Percentiles rank a stretch among this genome's conserved stretches.
phyloP scores from a whole-genome alignment of 2,329 filamentous ascomycete species.

The Escovopsis sp. region DNA sequence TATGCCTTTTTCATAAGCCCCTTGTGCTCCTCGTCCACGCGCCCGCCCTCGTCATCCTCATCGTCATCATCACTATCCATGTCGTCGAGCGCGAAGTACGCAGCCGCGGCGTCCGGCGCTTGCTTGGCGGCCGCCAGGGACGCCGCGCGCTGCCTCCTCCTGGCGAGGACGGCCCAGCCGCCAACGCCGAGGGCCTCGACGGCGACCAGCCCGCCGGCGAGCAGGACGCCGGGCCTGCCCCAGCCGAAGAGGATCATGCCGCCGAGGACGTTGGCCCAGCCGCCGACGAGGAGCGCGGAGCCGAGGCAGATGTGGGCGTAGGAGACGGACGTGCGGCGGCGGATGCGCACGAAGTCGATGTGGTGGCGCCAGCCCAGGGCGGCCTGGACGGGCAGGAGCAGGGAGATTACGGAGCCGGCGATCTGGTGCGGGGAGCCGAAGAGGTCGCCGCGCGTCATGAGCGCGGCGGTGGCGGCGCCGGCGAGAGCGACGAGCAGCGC shows the following conservation, averaged over 20 bases:
- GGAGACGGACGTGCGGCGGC: constrained; percentile 9
- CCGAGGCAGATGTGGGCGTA: constrained; percentile 8
- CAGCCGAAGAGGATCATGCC: constrained; percentile 3
- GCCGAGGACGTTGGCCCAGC: constrained; percentile 5
- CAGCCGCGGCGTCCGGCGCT: constrained; percentile 3
- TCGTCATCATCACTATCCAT: constrained; percentile 6
- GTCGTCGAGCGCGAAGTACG: constrained; percentile 6
- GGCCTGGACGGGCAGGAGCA: constrained; percentile 4
- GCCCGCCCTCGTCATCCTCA: not conserved
- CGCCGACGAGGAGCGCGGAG: constrained; percentile 4
- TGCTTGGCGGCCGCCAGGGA: not conserved
- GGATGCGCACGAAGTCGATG: constrained; percentile 8
- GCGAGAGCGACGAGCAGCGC: constrained; percentile 1
- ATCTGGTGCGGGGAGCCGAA: constrained; percentile 7
- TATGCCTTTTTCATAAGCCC: constrained; percentile 3
- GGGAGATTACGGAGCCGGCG: constrained; percentile 5
- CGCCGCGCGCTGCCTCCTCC: not conserved
- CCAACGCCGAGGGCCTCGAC: constrained; percentile 1
- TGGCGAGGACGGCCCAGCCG: constrained; percentile 1
- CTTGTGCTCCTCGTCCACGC: not conserved
- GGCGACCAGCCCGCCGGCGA: constrained; percentile 1
- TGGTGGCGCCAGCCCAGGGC: constrained; percentile 10
- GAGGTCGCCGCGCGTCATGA: constrained; percentile 1
- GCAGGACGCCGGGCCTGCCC: constrained; percentile 1
- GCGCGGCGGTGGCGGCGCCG: constrained; percentile 3